A percentile compares a stretch with the other conserved stretches of the same genome.
These are phyloP conservation scores for Suhomyces ambrosiae DNA, from an alignment of 1,139 yeast genomes.

Conservation along the genomic window DNA sequence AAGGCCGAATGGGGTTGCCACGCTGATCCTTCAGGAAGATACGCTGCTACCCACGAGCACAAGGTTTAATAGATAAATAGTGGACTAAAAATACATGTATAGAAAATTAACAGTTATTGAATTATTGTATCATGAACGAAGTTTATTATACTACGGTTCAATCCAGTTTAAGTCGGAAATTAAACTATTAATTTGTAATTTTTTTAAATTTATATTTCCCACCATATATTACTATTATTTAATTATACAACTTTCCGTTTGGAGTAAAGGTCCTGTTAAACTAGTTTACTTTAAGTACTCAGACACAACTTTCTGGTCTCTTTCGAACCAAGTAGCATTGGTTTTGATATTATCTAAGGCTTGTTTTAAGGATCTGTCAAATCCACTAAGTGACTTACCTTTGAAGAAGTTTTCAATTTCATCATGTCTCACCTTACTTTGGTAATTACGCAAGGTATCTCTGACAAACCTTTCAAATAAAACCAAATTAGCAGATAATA, in stretches of 20 bases:
- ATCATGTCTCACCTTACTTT: constrained; percentile 41
- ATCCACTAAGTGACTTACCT: constrained; percentile 59
- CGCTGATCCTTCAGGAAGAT: constrained; percentile 98
- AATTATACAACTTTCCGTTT: neutral
- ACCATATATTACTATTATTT: neutral
- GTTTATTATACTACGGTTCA: no score
- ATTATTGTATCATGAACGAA: no score
- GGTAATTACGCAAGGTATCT: constrained; percentile 51
- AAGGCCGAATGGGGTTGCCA: constrained; percentile 99
- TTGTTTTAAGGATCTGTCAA: constrained; percentile 60
- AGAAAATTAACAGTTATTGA: neutral
- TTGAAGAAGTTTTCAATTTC: constrained; percentile 56
- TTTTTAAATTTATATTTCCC: no score
- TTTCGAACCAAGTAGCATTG: constrained; percentile 50
- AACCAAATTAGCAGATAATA: constrained; percentile 58
- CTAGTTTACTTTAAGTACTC: constrained; percentile 27
- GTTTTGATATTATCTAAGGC: constrained; percentile 54
- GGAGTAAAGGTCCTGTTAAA: no score
- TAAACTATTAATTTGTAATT: no score
- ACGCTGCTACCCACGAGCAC: constrained; percentile 81
- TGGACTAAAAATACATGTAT: neutral
- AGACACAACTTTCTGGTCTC: constrained; percentile 32
- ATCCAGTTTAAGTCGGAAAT: no score
- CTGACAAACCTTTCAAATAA: constrained; percentile 67
- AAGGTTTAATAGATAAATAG: constrained; percentile 29